These are phyloP conservation scores for Xylaria polymorpha DNA, from an alignment of 2,329 filamentous ascomycete genomes.

Conservation along the genomic window DNA sequence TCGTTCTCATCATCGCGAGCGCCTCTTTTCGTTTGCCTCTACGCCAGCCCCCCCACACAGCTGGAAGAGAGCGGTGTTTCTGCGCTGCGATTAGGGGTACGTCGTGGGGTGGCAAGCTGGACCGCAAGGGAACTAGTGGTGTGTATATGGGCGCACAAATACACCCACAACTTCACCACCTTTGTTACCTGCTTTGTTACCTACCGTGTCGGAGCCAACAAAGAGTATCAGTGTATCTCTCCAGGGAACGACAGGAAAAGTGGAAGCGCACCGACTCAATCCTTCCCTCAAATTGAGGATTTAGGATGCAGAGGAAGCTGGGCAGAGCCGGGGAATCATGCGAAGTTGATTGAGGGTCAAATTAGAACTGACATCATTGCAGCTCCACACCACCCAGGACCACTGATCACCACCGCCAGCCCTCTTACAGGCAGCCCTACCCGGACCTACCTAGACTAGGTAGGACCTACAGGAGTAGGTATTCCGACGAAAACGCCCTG, in stretches of 20 bases:
- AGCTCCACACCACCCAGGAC: slow-evolving; percentile 42
- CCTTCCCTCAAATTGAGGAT: slow-evolving; percentile 16
- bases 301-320: slow-evolving; percentile 18
- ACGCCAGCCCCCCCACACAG: slow-evolving; percentile 11
- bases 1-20: not conserved
- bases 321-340: slow-evolving; percentile 15
- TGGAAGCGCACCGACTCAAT: not conserved
- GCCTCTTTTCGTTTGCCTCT: slow-evolving; percentile 14
- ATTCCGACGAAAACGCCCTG: slow-evolving; percentile 6
- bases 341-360: slow-evolving; percentile 17
- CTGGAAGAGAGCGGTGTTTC: slow-evolving; percentile 9
- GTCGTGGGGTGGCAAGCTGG: slow-evolving; percentile 16
- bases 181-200: slow-evolving; percentile 20
- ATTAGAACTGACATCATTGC: slow-evolving; percentile 46
- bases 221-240: not conserved
- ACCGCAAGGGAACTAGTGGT: slow-evolving; percentile 11
- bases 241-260: not conserved
- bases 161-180: slow-evolving; percentile 5
- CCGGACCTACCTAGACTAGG: slow-evolving; percentile 8
- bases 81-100: slow-evolving; percentile 11
- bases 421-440: slow-evolving; percentile 13
- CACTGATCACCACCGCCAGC: slow-evolving; percentile 33
- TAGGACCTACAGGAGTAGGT: slow-evolving; percentile 15
- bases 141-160: not conserved
- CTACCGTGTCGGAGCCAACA: slow-evolving; percentile 10